A percentile compares a stretch with the other conserved stretches of the same genome.
These are phyloP conservation scores for Aspergillus fructus DNA, from an alignment of 2,329 filamentous ascomycete species.

Conservation along the genomic window DNA sequence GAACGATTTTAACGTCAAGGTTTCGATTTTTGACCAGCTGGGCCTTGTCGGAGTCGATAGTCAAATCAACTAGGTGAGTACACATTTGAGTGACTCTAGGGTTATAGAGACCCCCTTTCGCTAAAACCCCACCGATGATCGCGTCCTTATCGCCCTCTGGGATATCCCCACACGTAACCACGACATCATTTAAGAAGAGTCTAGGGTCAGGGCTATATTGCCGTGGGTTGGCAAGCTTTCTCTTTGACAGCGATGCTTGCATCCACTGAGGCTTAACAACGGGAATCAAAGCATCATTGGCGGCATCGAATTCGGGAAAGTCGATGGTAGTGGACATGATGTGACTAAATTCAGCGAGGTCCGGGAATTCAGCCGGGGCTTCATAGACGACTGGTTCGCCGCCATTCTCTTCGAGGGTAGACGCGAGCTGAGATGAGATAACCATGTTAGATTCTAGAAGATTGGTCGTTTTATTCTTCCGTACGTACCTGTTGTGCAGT, in stretches of 20 bases:
- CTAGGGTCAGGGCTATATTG: slow-evolving; percentile 88
- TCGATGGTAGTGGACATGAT: slow-evolving; percentile 78
- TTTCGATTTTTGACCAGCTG: slow-evolving; percentile 61
- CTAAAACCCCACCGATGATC: slow-evolving; percentile 84
- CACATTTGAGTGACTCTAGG: slow-evolving; percentile 69
- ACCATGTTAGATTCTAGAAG: slow-evolving; percentile 6
- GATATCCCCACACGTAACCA: slow-evolving; percentile 79
- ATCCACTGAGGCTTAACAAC: slow-evolving; percentile 85
- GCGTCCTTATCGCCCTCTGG: slow-evolving; percentile 86
- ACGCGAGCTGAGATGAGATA: slow-evolving; percentile 41
- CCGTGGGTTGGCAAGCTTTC: slow-evolving; percentile 72
- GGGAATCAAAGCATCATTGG: slow-evolving; percentile 74
- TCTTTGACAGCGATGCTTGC: slow-evolving; percentile 64
- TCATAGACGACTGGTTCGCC: slow-evolving; percentile 48
- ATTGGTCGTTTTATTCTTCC: background rate
- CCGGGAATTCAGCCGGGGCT: slow-evolving; percentile 34
- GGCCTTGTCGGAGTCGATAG: slow-evolving; percentile 68
- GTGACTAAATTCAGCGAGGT: slow-evolving; percentile 56
- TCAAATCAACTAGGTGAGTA: slow-evolving; percentile 86
- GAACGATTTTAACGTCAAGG: slow-evolving; percentile 74
- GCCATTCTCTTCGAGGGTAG: slow-evolving; percentile 48
- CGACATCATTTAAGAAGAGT: slow-evolving; percentile 83
- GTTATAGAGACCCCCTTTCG: slow-evolving; percentile 81
- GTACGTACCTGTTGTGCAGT: slow-evolving; percentile 41
- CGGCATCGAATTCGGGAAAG: slow-evolving; percentile 80